These are phyloP conservation scores for Gyrodon lividus DNA, from an alignment of 768 basidiomycete species.

Conservation along the genomic window DNA sequence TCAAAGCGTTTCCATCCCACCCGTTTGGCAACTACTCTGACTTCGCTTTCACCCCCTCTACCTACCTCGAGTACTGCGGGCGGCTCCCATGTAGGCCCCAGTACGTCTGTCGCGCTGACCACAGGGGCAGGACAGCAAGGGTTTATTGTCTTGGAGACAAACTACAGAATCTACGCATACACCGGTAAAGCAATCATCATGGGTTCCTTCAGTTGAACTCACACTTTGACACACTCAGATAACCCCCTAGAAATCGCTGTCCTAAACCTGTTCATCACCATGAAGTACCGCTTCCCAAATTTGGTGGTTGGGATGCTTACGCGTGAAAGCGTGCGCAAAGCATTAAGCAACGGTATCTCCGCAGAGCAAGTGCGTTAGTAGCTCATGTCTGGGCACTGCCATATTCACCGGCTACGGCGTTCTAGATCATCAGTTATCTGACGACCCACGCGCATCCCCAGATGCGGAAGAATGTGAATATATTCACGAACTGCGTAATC, in stretches of 20 bases:
- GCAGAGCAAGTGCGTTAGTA: slow-evolving; percentile 78
- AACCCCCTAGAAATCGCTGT: slow-evolving; percentile 97
- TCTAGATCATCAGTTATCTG: slow-evolving; percentile 92
- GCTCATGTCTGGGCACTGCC: slow-evolving; percentile 12
- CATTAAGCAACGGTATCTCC: slow-evolving; percentile 91
- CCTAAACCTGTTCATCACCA: slow-evolving; percentile 85
- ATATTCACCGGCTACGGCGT: slow-evolving; percentile 15
- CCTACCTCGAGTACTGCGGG: slow-evolving; percentile 48
- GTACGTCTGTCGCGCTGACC: slow-evolving; percentile 33
- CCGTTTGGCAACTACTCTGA: slow-evolving; percentile 89
- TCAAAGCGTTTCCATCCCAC: slow-evolving; percentile 91
- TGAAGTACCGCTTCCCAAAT: slow-evolving; percentile 95
- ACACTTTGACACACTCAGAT: slow-evolving; percentile 46
- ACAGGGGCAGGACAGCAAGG: slow-evolving; percentile 69
- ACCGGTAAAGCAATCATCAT: slow-evolving; percentile 57
- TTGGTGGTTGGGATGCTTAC: slow-evolving; percentile 95
- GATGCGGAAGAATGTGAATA: slow-evolving; percentile 88
- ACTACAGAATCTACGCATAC: slow-evolving; percentile 97
- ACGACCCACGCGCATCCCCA: slow-evolving; percentile 95
- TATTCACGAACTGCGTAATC: slow-evolving; percentile 8
- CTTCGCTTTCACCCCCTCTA: slow-evolving; percentile 83
- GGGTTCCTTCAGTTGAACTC: slow-evolving; percentile 5
- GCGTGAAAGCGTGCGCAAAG: slow-evolving; percentile 92
- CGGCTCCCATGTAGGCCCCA: slow-evolving; percentile 13
- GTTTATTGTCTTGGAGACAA: slow-evolving; percentile 96